Evolutionary conservation across 768 basidiomycete genomes (phyloP), one percentile per base, ranked within the genome.

Genomic region (Cystoderma amianthinum): DNA sequence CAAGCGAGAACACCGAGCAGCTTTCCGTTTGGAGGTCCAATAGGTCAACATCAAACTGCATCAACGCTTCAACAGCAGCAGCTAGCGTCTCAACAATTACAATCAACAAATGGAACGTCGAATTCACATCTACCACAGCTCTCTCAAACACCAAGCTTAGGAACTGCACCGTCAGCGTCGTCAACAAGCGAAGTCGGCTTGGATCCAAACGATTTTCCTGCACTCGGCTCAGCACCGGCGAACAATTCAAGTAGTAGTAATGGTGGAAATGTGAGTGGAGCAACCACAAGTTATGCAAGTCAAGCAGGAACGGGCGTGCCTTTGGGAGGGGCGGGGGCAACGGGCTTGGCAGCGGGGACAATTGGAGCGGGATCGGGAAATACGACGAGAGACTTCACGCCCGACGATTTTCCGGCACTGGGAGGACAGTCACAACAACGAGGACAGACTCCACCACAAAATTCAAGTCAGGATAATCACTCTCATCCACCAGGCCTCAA

Each of bases 121-220:
- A 68, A 60, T 41, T 57, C 71, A 40, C 57, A 82, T 39, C 74
- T 71, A 16, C 74, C 76, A 16, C 79, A 82, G 57, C 63, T 82
- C 19, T 49, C 66, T 23, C 75, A 74, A 61, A 74, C 65, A 52
- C 71, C 72, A 13, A 68, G 58, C 54, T 69, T 64, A 20, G 67
- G 71, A 32, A 70, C 63, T 42, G 73, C 80, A 25, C 75, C 79
- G 36, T 78, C 78, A 36, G 73, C 69, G 46, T 80, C 78, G 38
- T 82, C 82, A 19, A 67, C 76, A 23, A 82, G 74, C 58, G 87
- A 89, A 55, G 80, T 85, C 44, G 83, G 81, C 15, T 76, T 89
- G 28, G 88, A 90, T 67, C 86, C 80, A 22, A 88, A 86, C 54
- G 88, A 89, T 61, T 89, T 90, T 51, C 88, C 88, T n/a, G 87